Percentiles rank a stretch among this genome's conserved stretches.
These are phyloP conservation scores for Babjeviella inositovora DNA, from an alignment of 805 yeast species.

Conservation along the genomic window DNA sequence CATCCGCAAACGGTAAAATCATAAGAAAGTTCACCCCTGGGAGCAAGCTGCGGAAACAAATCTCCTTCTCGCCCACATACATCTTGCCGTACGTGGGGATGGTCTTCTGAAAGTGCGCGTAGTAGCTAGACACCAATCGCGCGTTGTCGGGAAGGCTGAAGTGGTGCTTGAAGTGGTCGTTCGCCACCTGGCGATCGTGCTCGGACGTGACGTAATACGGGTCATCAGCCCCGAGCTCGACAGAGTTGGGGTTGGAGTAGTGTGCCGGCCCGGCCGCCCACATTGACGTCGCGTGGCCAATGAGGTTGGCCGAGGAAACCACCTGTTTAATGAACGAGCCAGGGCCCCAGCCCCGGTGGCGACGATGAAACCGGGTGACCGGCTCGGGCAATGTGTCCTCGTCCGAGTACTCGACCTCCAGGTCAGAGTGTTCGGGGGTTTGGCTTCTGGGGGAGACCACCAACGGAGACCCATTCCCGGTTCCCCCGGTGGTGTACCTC, in stretches of 20 bases:
- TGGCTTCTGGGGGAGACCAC: too few relatives aligned
- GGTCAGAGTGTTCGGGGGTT: too few relatives aligned
- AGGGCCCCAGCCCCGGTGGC: constrained; percentile 1
- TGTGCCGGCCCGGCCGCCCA: constrained; percentile 53
- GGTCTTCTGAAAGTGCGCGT: constrained; percentile 49
- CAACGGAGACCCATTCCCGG: too few relatives aligned
- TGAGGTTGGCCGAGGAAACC: constrained; percentile 6
- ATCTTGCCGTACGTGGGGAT: constrained; percentile 76
- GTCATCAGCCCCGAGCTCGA: constrained; percentile 27
- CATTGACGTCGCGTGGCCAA: constrained; percentile 18
- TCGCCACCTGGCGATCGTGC: constrained; percentile 25
- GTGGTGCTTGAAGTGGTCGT: constrained; percentile 42
- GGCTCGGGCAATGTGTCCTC: too few relatives aligned
- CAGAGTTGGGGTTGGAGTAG: constrained; percentile 22
- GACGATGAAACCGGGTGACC: too few relatives aligned
- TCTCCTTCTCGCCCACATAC: constrained; percentile 46
- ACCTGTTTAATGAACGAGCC: not conserved
- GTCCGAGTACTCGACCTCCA: too few relatives aligned
- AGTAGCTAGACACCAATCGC: constrained; percentile 49
- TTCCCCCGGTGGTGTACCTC: too few relatives aligned
- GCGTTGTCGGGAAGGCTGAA: constrained; percentile 46
- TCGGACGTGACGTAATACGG: constrained; percentile 26
- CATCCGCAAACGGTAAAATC: constrained; percentile 64
- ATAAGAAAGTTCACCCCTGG: constrained; percentile 70
- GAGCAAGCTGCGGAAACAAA: constrained; percentile 71